Evolutionary conservation across 495 filamentous ascomycete genomes (phyloP).

Genomic region (Penicillium malachiteum): DNA sequence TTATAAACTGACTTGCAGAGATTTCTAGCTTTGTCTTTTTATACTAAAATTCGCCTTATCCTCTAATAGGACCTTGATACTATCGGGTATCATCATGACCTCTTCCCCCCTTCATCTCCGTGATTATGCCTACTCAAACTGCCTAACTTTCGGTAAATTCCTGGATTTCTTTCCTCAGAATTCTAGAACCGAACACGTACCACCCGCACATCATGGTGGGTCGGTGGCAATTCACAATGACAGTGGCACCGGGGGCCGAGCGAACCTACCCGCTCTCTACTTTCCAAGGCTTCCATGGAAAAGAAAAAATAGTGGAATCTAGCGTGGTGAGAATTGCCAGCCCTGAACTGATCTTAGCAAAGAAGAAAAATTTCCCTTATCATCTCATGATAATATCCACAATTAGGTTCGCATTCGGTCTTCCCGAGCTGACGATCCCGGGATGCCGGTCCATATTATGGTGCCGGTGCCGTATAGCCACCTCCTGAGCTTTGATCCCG

Average conservation of each 20-base stretch:
- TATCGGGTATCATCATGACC: too few species aligned
- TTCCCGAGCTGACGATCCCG: conserved; percentile 11
- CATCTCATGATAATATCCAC: background rate
- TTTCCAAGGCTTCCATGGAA: too few species aligned
- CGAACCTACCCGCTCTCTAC: background rate
- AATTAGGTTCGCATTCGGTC: background rate
- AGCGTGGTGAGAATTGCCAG: background rate
- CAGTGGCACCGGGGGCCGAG: conserved; percentile 1
- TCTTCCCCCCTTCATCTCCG: background rate
- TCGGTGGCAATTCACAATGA: conserved; percentile 14
- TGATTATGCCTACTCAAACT: background rate
- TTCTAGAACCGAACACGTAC: conserved; percentile 8
- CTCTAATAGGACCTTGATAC: too few species aligned
- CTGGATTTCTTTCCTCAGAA: background rate
- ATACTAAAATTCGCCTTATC: background rate
- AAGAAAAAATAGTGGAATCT: background rate
- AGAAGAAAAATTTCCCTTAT: conserved; percentile 9
- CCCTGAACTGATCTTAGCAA: background rate
- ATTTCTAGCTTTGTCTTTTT: background rate
- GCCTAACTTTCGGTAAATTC: background rate
- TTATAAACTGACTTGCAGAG: background rate
- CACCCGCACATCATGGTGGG: conserved; percentile 14
- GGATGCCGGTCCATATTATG: conserved; percentile 7
- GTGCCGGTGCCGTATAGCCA: conserved; percentile 6
- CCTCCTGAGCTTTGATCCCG: conserved; percentile 14